phyloP scores from a whole-genome alignment of 176 grass and related monocot species.

The Alloteropsis semialata region DNA sequence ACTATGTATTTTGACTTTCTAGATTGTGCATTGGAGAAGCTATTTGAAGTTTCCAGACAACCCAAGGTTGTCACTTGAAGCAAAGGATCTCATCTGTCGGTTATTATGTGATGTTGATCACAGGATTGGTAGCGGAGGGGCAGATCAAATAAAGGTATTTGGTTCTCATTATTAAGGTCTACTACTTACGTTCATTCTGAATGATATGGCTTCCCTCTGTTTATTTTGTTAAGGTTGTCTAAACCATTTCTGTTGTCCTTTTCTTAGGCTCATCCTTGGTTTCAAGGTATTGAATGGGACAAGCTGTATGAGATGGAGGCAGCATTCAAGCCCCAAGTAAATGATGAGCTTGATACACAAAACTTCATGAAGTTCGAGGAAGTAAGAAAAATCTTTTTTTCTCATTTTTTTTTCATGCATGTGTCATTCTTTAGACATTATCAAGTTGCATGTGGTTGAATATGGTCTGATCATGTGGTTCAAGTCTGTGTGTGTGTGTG shows the following conservation, averaged over 20 bases:
- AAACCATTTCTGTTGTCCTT: background rate
- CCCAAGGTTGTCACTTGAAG: slow-evolving; percentile 71
- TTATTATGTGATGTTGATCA: slow-evolving; percentile 97
- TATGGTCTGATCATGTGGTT: no score
- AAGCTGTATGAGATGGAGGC: slow-evolving; percentile 97
- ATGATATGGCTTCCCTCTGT: background rate
- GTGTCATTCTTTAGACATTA: background rate
- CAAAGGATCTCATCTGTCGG: slow-evolving; percentile 84
- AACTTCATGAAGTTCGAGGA: slow-evolving; percentile 98
- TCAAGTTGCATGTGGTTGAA: background rate
- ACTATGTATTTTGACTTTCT: slow-evolving; percentile 7
- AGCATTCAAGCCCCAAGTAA: slow-evolving; percentile 93
- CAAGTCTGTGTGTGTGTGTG: no score
- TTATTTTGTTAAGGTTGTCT: slow-evolving; percentile 17
- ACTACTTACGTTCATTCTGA: slow-evolving; percentile 2
- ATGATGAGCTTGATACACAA: slow-evolving; percentile 91
- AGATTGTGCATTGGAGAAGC: slow-evolving; percentile 99
- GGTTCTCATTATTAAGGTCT: slow-evolving; percentile 22
- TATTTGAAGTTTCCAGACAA: slow-evolving; percentile 98
- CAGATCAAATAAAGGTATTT: slow-evolving; percentile 86
- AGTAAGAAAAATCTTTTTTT: slow-evolving; percentile 53
- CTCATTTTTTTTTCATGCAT: background rate
- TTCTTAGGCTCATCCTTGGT: slow-evolving; percentile 75
- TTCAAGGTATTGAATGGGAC: slow-evolving; percentile 81
- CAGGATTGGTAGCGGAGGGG: slow-evolving; percentile 75